These are phyloP conservation scores for Citrus sp. DNA, from an alignment of 345 rosid species.

Conservation along the genomic window DNA sequence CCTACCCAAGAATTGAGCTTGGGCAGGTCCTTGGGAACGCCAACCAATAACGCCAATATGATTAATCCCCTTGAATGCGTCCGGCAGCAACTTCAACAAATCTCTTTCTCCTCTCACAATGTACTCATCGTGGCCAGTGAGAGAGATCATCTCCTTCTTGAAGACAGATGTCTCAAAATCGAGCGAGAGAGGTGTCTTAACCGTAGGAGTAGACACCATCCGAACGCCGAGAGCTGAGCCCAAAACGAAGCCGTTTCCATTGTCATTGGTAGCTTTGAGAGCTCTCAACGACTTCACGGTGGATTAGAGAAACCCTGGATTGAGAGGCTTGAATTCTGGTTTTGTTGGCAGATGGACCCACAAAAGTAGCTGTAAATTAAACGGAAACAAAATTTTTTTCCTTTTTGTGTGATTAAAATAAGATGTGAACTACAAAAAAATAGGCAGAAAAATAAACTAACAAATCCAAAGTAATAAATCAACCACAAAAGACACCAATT, in stretches of 20 bases:
- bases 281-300: too few species aligned
- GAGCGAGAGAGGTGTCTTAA: slow-evolving; percentile 32
- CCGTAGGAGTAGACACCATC: slow-evolving; percentile 44
- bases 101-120: slow-evolving; percentile 95
- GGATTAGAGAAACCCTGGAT: too few species aligned
- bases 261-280: slow-evolving; percentile 17
- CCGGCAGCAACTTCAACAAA: slow-evolving; percentile 73
- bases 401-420: too few species aligned
- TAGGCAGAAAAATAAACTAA: too few species aligned
- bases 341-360: not conserved
- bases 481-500: too few species aligned
- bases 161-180: slow-evolving; percentile 77
- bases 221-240: slow-evolving; percentile 46
- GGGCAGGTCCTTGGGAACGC: slow-evolving; percentile 66
- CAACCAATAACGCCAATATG: slow-evolving; percentile 91
- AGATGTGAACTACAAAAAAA: too few species aligned
- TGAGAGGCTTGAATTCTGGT: slow-evolving; percentile 9
- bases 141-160: slow-evolving; percentile 75
- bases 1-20: too few species aligned
- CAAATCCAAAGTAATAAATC: too few species aligned
- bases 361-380: too few species aligned
- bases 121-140: slow-evolving; percentile 78
- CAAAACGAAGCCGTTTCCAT: slow-evolving; percentile 24
- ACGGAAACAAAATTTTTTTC: too few species aligned
- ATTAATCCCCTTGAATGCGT: slow-evolving; percentile 81